Base-by-base conservation (phyloP, 176 grass and related monocot species). In the Carex kokanica region DNA sequence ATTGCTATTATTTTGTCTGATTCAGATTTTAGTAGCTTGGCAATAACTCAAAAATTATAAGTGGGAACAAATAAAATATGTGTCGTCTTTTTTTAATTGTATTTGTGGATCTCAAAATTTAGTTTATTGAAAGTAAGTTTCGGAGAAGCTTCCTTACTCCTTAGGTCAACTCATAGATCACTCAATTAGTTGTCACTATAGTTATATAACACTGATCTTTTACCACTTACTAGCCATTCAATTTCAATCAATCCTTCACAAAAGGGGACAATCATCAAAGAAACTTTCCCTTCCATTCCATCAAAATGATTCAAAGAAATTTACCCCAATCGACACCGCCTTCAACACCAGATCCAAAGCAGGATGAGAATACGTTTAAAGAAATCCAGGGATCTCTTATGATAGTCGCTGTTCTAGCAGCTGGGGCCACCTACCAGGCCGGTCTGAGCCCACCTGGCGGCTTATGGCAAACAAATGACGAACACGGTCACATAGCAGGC, bases 401-500 rank as follows among this genome's bases (percentile, higher is more conserved):
- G 17, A 24, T 92, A n/a, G 85, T 92, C 0, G 87, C 90, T 15
- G 89, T 74, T 43, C 77, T 92, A 1, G 81, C 82, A 0, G 85
- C 82, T 0, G 81, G 74, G 51, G 71, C 87, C 38, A 87, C 90
- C 3, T 92, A 89, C 78, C 87, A 89, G 18, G 88, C 90, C 0
- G 90, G 85, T 0, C 29, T 92, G 6, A 24, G n/a, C 56, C 90
- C 90, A 0, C 90, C 90, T 0, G 90, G 90, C 0, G 85, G 90
- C 0, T 21, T 87, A 0, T 92, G 87, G 90, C 60, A 14, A 1
- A 60, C 81, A 3, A 31, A 29, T 16, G 6, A 9, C 0, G 13
- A 43, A 8, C 34, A 55, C 5, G 87, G 87, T 0, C 84, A 91
- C 49, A 16, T 2, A 3, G 87, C 82, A 13, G 87, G 87, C 23